Percentiles rank a stretch among this genome's conserved stretches.
Conservation (phyloP, 1,284 basidiomycete species). For the Psilocybe mexicana region DNA sequence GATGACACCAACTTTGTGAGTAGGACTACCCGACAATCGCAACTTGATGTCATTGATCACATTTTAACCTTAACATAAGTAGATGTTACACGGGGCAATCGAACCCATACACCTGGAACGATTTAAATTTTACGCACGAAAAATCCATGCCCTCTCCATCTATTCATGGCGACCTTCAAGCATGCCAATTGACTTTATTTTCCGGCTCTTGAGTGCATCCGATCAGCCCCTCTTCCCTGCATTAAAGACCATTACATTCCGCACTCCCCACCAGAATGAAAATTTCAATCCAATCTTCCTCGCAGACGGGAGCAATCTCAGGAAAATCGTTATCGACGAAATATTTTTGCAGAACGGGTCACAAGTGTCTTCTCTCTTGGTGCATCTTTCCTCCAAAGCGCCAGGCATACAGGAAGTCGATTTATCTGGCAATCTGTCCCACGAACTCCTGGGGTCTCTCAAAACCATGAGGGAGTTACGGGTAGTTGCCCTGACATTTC, state of each 20-base stretch:
- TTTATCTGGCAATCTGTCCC: constrained; percentile 8
- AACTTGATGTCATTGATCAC: background rate
- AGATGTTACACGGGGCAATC: constrained; percentile 11
- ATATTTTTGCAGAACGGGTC: constrained; percentile 4
- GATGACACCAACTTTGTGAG: constrained; percentile 22
- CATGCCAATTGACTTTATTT: constrained; percentile 7
- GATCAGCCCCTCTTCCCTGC: constrained; percentile 12
- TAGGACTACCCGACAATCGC: background rate
- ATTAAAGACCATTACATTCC: constrained; percentile 4
- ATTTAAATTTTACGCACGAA: constrained; percentile 5
- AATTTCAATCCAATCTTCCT: constrained; percentile 12
- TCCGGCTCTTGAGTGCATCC: constrained; percentile 1
- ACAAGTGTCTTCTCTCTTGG: constrained; percentile 9
- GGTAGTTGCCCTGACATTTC: constrained; percentile 1
- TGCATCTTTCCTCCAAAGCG: background rate
- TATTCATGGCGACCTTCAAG: background rate
- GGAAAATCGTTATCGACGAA: background rate
- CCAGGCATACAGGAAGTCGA: constrained; percentile 4
- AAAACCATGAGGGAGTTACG: constrained; percentile 6
- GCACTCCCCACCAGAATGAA: background rate
- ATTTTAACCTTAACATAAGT: background rate
- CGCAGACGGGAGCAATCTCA: constrained; percentile 1
- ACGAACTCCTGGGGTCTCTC: constrained; percentile 1
- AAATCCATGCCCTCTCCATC: constrained; percentile 7
- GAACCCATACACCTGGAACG: background rate